These are phyloP conservation scores for Chlamydomonas eustigma DNA, from an alignment of 139 green algal genomes.

Conservation along the genomic window DNA sequence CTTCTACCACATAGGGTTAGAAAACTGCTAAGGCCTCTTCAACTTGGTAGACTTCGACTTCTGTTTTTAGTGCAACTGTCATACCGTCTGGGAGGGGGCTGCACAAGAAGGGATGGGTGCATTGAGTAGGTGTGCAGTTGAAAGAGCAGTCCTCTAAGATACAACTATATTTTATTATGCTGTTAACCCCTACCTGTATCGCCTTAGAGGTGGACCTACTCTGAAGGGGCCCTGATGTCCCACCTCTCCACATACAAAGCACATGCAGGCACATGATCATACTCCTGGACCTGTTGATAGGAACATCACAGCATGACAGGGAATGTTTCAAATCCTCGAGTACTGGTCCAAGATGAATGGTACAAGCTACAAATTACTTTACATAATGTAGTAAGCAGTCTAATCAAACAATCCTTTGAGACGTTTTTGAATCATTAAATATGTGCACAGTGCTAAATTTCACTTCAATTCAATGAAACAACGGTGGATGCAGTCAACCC, in stretches of 20 bases:
- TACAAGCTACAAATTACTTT: too few relatives aligned
- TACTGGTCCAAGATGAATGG: neutral
- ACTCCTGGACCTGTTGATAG: neutral
- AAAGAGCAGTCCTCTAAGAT: neutral
- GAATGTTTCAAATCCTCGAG: neutral
- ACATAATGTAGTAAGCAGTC: too few relatives aligned
- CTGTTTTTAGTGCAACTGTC: too few relatives aligned
- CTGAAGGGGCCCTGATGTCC: conserved; percentile 3
- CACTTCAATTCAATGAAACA: conserved; percentile 14
- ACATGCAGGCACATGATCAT: neutral
- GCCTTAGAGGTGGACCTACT: neutral
- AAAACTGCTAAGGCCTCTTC: neutral
- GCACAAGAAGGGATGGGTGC: neutral
- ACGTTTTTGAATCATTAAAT: neutral
- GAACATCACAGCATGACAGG: neutral
- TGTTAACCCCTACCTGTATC: neutral
- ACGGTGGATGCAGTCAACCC: neutral
- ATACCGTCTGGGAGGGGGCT: neutral
- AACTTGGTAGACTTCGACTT: too few relatives aligned
- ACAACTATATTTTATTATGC: neutral
- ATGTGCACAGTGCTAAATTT: neutral
- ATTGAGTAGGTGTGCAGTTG: neutral
- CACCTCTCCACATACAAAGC: conserved; percentile 13
- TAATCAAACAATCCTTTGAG: neutral
- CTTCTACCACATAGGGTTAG: too few relatives aligned